Evolutionary conservation across 2,329 filamentous ascomycete genomes (phyloP).

Genomic region (Pseudogymnoascus sp.): DNA sequence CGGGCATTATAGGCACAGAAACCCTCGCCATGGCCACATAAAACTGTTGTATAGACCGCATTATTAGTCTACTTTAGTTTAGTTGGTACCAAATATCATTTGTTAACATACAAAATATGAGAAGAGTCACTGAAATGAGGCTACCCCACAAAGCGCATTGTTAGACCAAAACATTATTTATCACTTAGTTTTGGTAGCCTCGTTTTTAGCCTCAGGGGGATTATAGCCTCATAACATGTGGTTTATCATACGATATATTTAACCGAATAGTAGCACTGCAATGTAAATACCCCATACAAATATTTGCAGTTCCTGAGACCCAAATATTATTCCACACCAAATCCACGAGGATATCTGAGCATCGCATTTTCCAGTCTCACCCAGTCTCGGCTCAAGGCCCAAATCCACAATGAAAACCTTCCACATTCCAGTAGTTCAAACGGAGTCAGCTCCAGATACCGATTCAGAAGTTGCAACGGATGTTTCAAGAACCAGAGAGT

Average conservation of each 20-base stretch:
- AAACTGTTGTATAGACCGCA: not conserved
- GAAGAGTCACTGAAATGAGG: not conserved
- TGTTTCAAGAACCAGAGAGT: not conserved
- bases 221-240: not conserved
- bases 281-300: not conserved
- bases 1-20: not conserved
- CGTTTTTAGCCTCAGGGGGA: not conserved
- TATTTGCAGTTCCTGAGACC: not conserved
- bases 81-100: not conserved
- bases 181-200: not conserved
- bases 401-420: not conserved
- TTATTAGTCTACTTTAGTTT: not conserved
- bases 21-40: not conserved
- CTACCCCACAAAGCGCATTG: not conserved
- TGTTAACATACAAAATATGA: not conserved
- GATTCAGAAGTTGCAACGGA: not conserved
- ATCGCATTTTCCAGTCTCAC: too few relatives aligned
- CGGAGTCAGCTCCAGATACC: not conserved
- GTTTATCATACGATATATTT: not conserved
- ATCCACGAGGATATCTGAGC: too few relatives aligned
- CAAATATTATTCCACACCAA: too few relatives aligned
- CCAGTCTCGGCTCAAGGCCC: not conserved
- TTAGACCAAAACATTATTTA: not conserved
- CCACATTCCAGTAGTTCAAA: not conserved
- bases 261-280: not conserved